Evolutionary conservation across 176 grass and related monocot species (phyloP).

Genomic region (Chloris gayana): DNA sequence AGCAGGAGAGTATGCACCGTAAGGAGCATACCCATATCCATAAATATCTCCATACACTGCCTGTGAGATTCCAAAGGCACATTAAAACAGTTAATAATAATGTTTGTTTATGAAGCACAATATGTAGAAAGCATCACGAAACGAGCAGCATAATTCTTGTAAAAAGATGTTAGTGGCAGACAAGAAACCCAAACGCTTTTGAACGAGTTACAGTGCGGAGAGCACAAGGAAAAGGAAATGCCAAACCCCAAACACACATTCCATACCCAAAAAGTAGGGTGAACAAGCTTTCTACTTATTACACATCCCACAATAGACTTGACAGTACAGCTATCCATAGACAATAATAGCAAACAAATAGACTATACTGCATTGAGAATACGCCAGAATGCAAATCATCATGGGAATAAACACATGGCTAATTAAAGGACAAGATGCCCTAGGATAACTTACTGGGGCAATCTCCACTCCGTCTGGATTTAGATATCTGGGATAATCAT

Average conservation of each 20-base stretch:
- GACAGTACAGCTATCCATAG: conserved; percentile 29
- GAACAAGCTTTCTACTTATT: conserved; percentile 39
- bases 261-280: conserved; percentile 14
- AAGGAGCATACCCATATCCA: conserved; percentile 96
- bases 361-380: conserved; percentile 33
- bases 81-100: conserved; percentile 20
- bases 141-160: conserved; percentile 11
- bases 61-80: conserved; percentile 33
- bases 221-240: conserved; percentile 22
- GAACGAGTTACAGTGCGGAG: not conserved
- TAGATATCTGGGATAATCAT: conserved; percentile 80
- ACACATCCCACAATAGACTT: conserved; percentile 42
- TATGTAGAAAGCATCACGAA: not conserved
- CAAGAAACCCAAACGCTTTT: conserved; percentile 14
- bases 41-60: conserved; percentile 93
- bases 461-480: conserved; percentile 86
- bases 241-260: conserved; percentile 23
- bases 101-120: conserved; percentile 6
- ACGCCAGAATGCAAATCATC: conserved; percentile 28
- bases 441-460: conserved; percentile 53
- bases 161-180: conserved; percentile 42
- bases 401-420: not conserved
- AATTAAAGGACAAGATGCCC: conserved; percentile 2
- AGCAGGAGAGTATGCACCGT: conserved; percentile 78
- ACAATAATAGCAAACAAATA: conserved; percentile 51